Evolutionary conservation across 148 eudicot genomes (phyloP), one percentile per base, ranked within the genome.

Genomic region (Camellia lanceoleosa): DNA sequence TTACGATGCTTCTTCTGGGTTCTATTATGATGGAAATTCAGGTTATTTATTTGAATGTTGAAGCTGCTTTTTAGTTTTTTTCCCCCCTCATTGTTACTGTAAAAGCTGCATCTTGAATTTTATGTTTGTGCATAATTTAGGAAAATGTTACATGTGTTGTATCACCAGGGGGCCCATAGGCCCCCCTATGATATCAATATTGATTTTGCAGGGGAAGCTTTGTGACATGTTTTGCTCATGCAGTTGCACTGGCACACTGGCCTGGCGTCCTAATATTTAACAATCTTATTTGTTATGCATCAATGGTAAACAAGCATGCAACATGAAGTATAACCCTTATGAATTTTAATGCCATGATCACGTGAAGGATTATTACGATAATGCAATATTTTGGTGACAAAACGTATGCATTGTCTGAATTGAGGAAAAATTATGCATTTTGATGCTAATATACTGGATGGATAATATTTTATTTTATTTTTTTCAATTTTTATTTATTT

Each of bases 11-110:
- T 80, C 94, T 78, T 96, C 98, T 86, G 99, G 98, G 19, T 96
- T 96, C 86, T 96, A 96, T 82, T 96, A 96, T 79, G 99, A 96
- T 87, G 85, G 95, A 76, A 96, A 93, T 86, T 89, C 98, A 87
- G 98, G 98, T 93, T 30, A 52, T 81, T 69, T 77, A 11, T 63
- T 67, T 78, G 38, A 30, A 66, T 66, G 4, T 70, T 2, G 46
- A 38, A 19, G 0, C 59, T 6, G 12, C 7, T 5, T 49, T 0
- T 18, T 56, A 10, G 38, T 30, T 23, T 63, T 46, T 46, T 0
- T 23, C 10, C 12, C 55, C 12, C 4, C 20, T 38, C 11, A 3
- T 58, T 56, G 64, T 23, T 38, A 41, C 11, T 41, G 49, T 15
- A 23, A 55, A 73, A 73, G 30, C 44, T 7, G 1, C 20, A 30